Conservation (phyloP, 148 eudicot species). For the Camellia granthamiana region DNA sequence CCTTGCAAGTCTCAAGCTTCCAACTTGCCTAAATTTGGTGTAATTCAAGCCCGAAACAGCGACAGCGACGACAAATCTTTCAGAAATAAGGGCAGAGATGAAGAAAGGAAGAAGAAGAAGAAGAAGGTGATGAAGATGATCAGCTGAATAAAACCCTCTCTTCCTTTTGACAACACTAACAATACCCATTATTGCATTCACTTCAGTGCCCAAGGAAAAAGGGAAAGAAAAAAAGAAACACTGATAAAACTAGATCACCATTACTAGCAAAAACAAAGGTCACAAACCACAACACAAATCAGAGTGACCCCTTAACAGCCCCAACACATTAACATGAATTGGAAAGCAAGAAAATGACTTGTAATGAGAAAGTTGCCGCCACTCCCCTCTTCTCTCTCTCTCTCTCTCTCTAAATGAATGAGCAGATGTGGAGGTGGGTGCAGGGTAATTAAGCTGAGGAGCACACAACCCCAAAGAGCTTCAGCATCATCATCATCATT, state of each 20-base stretch:
- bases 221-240: constrained; percentile 1
- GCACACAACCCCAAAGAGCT: constrained; percentile 27
- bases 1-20: constrained; percentile 75
- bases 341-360: constrained; percentile 38
- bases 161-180: constrained; percentile 1
- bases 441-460: constrained; percentile 23
- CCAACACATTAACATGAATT: constrained; percentile 16
- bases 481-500: constrained; percentile 29
- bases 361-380: neutral
- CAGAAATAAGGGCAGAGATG: constrained; percentile 25
- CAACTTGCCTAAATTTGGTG: constrained; percentile 65
- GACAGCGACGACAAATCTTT: constrained; percentile 10
- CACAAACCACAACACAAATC: neutral
- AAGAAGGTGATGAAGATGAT: neutral
- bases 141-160: neutral
- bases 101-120: constrained; percentile 5
- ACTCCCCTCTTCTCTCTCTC: constrained; percentile 15
- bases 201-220: constrained; percentile 30
- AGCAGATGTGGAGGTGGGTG: constrained; percentile 32
- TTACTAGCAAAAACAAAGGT: constrained; percentile 15
- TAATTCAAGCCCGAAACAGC: constrained; percentile 48
- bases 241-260: constrained; percentile 8
- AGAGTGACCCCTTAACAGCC: constrained; percentile 1
- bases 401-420: constrained; percentile 5
- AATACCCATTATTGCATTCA: constrained; percentile 23